Evolutionary conservation across 1,139 yeast genomes (phyloP), one percentile per base, ranked within the genome.

Genomic region (Candida tetrigidarum): DNA sequence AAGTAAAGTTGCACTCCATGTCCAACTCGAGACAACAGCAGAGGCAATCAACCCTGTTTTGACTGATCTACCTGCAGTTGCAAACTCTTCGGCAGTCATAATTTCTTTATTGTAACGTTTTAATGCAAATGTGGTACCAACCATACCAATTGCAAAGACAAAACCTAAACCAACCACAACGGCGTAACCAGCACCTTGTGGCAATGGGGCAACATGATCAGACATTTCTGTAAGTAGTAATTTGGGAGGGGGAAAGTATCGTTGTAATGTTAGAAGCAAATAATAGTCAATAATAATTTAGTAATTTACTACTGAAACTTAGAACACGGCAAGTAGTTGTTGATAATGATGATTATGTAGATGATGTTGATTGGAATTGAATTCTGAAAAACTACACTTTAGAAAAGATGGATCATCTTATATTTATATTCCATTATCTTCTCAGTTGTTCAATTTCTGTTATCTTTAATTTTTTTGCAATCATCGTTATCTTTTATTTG

Each of bases 11-110:
- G 96, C 93, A 37, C 93, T 91, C 96, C 96, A 90, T 4, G 96
- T 90, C 97, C 97, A 91, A 9, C 93, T 84, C 18, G 91, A 83
- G 7, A 89, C 96, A 32, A 90, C 96, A 6, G 96, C 96, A 6
- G 95, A 83, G 9, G 93, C 83, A 50, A 89, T 86, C 52, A 90
- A 70, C 38, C 92, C 93, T 1, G 91, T 83, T 52, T 85, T 86
- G 36, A 90, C 95, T 4, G 87, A 74, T 63, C 96, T 77, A 50
- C 95, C 96, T 26, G 96, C 96, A 9, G 96, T 88, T 10, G 91
- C 81, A 57, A 90, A 89, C 59, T 88, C 96, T 69, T 90, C 96
- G 1, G 96, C 91, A 8, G 95, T 87, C 67, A 87, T 85, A 44
- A 86, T 76, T 63, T 90, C 96, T 54, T 80, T 78, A 56, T 86